Base-by-base conservation (phyloP, 352 stramenopile genomes). In the Globisporangium polare region DNA sequence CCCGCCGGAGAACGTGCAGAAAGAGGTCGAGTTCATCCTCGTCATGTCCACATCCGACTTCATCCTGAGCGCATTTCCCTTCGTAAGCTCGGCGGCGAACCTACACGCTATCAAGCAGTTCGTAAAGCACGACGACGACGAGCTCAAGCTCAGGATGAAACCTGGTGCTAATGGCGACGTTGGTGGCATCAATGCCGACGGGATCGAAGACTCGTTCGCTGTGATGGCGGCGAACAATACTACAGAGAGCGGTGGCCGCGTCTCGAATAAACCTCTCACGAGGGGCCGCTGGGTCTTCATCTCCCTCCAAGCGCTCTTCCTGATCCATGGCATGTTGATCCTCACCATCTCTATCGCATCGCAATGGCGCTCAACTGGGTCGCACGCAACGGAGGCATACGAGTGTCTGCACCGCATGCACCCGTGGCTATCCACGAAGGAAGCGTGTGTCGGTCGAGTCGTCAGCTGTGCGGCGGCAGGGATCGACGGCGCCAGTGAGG, bases 11-110 rank as follows among this genome's bases (percentile, higher is more conserved):
- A 66, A 56, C 52, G 57, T 55, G 1, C 59, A 63, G 24, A 24
- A 63, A 22, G 63, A 71, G 42, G 58, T 74, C 10, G 58, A 64
- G 47, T 56, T 56, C 6, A 68, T 74, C 37, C 37, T 74, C 18
- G 56, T 71, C 27, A 45, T 74, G 22, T 68, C 63, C n/a, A 63
- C 42, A 50, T 22, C 17, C 2, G 53, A 41, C 4, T 71, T 68
- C 31, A 57, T 64, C 10, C 10, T 71, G 20, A 65, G 54, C 9
- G 18, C 66, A 13, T 56, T 74, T 39, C 67, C 67, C 10, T 74
- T 71, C 35, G 45, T 60, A n/a, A 71, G 39, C 1, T 63, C 60
- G 0, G 35, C 66, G 1, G 20, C 29, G 7, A 62, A 52, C 29
- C 17, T 63, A 18, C 42, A 49, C 7, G 57, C 47, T 24, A 54